phyloP scores from a whole-genome alignment of 805 yeast genomes.

The Sungouiozyma intestinalis region DNA sequence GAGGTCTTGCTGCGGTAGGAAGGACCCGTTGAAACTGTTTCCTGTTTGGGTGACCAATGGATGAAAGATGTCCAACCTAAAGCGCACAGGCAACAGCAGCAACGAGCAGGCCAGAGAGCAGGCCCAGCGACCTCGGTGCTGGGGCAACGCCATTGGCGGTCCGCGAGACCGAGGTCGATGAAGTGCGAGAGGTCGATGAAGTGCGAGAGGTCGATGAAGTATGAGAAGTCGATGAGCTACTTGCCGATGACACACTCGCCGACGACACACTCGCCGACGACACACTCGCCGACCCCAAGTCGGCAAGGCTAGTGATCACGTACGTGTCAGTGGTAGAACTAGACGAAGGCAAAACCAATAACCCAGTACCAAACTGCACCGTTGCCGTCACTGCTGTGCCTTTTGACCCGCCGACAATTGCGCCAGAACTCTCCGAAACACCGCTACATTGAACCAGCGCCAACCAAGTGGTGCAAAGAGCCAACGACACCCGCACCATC shows the following conservation, averaged over 20 bases:
- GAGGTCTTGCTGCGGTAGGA: neutral
- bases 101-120: no score
- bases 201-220: no score
- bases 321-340: neutral
- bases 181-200: no score
- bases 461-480: neutral
- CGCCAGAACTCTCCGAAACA: neutral
- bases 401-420: neutral
- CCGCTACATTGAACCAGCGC: no score
- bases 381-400: neutral
- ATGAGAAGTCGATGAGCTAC: no score
- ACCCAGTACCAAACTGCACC: neutral
- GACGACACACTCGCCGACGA: neutral
- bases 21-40: neutral
- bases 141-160: no score
- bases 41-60: neutral
- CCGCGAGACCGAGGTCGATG: no score
- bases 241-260: no score
- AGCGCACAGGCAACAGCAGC: neutral
- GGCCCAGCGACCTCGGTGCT: no score
- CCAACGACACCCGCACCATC: neutral
- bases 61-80: neutral
- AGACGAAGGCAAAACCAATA: neutral
- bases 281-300: neutral
- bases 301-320: neutral